A percentile compares a stretch with the other conserved stretches of the same genome.
phyloP scores from a whole-genome alignment of 202 grass and related monocot species.

The Dendrocalamus latiflorus region DNA sequence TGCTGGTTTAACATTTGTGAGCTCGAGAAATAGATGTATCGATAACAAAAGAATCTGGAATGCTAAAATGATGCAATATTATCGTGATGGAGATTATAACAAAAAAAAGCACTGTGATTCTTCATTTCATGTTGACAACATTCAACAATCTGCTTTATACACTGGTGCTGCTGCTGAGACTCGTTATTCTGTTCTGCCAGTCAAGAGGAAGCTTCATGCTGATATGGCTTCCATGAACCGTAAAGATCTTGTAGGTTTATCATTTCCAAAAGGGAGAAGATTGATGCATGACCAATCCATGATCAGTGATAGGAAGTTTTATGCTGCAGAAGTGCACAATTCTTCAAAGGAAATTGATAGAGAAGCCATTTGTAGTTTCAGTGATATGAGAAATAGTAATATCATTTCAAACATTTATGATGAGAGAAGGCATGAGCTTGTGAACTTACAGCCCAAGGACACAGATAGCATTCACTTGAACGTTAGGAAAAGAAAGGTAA shows the following conservation, averaged over 20 bases:
- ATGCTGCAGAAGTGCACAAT: conserved; percentile 19
- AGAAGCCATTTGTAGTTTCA: conserved; percentile 27
- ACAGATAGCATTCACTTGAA: conserved; percentile 49
- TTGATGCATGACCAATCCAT: conserved; percentile 30
- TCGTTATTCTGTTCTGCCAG: conserved; percentile 17
- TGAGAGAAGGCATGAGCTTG: conserved; percentile 37
- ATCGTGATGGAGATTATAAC: conserved; percentile 23
- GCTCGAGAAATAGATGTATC: conserved; percentile 33
- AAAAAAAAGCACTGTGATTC: conserved; percentile 17
- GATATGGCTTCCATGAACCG: conserved; percentile 35
- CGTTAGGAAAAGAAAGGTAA: conserved; percentile 82
- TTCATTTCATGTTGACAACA: conserved; percentile 5
- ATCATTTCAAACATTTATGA: conserved; percentile 40
- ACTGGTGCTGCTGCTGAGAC: conserved; percentile 25
- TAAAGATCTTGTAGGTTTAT: conserved; percentile 24
- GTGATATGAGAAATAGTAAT: conserved; percentile 40
- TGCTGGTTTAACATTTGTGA: conserved; percentile 26
- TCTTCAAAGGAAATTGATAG: conserved; percentile 29
- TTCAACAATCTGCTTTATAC: conserved; percentile 13
- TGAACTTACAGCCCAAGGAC: conserved; percentile 30
- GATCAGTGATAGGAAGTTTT: conserved; percentile 33
- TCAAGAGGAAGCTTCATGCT: conserved; percentile 34
- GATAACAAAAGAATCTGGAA: conserved; percentile 25
- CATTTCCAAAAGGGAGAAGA: conserved; percentile 43
- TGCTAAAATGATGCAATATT: conserved; percentile 25